Conservation (phyloP, 2,329 filamentous ascomycete genomes). For the Fusarium fracticaudum region DNA sequence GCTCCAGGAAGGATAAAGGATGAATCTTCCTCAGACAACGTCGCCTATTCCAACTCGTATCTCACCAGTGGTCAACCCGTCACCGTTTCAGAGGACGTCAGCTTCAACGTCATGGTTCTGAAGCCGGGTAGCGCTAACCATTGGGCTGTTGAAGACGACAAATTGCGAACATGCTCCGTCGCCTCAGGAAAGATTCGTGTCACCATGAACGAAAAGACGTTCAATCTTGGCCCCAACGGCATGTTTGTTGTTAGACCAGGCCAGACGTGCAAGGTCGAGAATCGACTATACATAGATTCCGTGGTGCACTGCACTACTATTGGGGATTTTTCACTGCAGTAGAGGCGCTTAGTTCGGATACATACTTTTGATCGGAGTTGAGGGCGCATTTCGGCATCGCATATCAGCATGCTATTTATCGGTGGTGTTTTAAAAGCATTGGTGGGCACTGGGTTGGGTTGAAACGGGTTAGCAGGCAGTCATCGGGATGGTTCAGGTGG, state of each 20-base stretch:
- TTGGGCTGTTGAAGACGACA: constrained; percentile 44
- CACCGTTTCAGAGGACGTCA: constrained; percentile 49
- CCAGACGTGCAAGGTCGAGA: constrained; percentile 51
- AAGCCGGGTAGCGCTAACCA: constrained; percentile 50
- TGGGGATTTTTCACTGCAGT: constrained; percentile 30
- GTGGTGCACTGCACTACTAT: constrained; percentile 54
- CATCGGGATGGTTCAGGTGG: constrained; percentile 27
- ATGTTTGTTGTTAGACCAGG: constrained; percentile 56
- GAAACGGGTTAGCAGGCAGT: constrained; percentile 13
- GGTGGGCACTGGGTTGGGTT: background rate
- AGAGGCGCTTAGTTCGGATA: background rate
- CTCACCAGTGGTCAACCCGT: constrained; percentile 50
- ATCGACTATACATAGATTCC: constrained; percentile 56
- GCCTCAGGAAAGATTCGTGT: constrained; percentile 54
- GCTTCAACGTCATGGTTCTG: constrained; percentile 54
- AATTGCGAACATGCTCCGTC: constrained; percentile 53
- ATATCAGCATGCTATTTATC: background rate
- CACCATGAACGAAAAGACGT: constrained; percentile 49
- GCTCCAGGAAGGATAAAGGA: constrained; percentile 54
- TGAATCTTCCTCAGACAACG: constrained; percentile 45
- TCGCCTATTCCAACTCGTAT: constrained; percentile 57
- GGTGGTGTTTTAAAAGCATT: background rate
- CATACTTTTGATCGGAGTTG: constrained; percentile 6
- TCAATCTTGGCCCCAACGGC: constrained; percentile 56
- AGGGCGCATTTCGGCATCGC: background rate